These are phyloP conservation scores for Podospora didyma DNA, from an alignment of 495 filamentous ascomycete genomes.

Conservation along the genomic window DNA sequence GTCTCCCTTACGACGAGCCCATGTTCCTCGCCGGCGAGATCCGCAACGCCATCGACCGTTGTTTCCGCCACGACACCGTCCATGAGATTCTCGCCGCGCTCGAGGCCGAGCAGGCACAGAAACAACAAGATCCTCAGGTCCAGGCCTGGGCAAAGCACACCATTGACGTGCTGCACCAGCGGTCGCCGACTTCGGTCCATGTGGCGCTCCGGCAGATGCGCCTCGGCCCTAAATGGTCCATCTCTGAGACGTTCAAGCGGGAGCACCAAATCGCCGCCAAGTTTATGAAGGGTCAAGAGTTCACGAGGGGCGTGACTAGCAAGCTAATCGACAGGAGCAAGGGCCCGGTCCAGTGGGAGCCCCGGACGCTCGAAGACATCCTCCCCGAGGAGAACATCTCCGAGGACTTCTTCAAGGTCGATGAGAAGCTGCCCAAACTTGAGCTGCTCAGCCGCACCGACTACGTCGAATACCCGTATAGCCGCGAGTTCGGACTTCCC, in stretches of 20 bases:
- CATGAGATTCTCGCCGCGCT: slow-evolving; percentile 68
- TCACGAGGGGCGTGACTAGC: slow-evolving; percentile 78
- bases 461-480: slow-evolving; percentile 67
- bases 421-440: slow-evolving; percentile 39
- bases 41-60: slow-evolving; percentile 78
- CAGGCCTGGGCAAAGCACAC: slow-evolving; percentile 73
- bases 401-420: slow-evolving; percentile 55
- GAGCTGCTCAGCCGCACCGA: slow-evolving; percentile 43
- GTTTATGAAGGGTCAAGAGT: slow-evolving; percentile 88
- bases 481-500: neutral
- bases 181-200: slow-evolving; percentile 79
- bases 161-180: slow-evolving; percentile 60
- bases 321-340: slow-evolving; percentile 61
- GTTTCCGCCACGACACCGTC: slow-evolving; percentile 63
- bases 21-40: slow-evolving; percentile 60
- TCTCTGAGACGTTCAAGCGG: slow-evolving; percentile 73
- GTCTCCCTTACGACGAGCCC: slow-evolving; percentile 67
- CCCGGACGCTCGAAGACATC: slow-evolving; percentile 62
- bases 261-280: slow-evolving; percentile 74
- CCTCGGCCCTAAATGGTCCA: slow-evolving; percentile 67
- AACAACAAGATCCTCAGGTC: slow-evolving; percentile 29
- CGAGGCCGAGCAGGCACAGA: slow-evolving; percentile 51
- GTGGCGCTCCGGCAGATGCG: slow-evolving; percentile 80
- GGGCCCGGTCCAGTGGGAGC: slow-evolving; percentile 67
- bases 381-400: slow-evolving; percentile 43